Evolutionary conservation across 108 stramenopile genomes (phyloP).

Genomic region (Thalassiosira profunda): DNA sequence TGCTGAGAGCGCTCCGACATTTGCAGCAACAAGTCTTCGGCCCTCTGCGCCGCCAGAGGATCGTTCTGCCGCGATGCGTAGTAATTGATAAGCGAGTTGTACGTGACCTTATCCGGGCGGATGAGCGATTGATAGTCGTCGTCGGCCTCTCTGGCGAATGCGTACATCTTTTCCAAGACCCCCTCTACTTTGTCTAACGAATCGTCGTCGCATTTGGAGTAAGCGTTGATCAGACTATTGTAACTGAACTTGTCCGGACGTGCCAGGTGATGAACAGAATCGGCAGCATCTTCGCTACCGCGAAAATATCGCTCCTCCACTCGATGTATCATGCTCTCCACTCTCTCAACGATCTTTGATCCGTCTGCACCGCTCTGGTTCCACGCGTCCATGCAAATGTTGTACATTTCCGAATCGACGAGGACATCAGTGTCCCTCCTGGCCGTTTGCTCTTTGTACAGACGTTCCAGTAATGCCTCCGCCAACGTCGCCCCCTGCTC

Average conservation of each 20-base stretch:
- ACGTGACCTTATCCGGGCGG: slow-evolving; percentile 30
- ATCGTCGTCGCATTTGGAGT: slow-evolving; percentile 37
- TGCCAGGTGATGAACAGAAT: slow-evolving; percentile 9
- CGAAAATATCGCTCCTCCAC: slow-evolving; percentile 31
- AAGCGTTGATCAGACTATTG: slow-evolving; percentile 36
- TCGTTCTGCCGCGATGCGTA: slow-evolving; percentile 24
- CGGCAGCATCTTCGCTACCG: too few species aligned
- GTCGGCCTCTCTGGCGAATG: slow-evolving; percentile 4
- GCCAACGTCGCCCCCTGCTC: slow-evolving; percentile 27
- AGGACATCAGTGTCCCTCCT: slow-evolving; percentile 3
- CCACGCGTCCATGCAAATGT: slow-evolving; percentile 44
- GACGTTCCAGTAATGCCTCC: slow-evolving; percentile 27
- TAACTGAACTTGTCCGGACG: slow-evolving; percentile 39
- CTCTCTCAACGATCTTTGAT: slow-evolving; percentile 8
- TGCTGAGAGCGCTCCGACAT: slow-evolving; percentile 37
- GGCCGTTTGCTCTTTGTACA: slow-evolving; percentile 15
- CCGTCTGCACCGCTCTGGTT: slow-evolving; percentile 27
- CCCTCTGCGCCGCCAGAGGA: slow-evolving; percentile 21
- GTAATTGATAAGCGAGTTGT: slow-evolving; percentile 43
- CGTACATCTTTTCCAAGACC: slow-evolving; percentile 29
- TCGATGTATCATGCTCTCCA: slow-evolving; percentile 20
- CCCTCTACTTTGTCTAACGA: slow-evolving; percentile 27
- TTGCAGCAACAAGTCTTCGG: slow-evolving; percentile 35
- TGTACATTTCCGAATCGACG: slow-evolving; percentile 44
- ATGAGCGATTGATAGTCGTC: slow-evolving; percentile 3